Conservation (phyloP, 2,329 filamentous ascomycete genomes). For the Trichoderma asperellum region DNA sequence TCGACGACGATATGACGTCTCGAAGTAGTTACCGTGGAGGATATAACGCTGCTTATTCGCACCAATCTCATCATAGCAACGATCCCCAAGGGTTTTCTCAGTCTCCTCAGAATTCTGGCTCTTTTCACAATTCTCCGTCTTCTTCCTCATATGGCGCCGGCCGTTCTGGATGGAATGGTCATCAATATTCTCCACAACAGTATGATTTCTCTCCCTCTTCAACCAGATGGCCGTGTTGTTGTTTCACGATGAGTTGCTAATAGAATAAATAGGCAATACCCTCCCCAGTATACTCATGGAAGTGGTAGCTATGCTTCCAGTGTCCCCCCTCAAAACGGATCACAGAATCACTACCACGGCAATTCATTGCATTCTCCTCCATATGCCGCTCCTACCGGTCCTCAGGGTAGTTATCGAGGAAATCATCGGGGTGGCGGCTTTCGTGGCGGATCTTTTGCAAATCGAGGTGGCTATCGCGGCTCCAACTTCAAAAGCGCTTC, state of each 20-base stretch:
- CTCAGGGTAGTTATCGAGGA: constrained; percentile 51
- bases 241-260: constrained; percentile 24
- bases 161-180: constrained; percentile 46
- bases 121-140: constrained; percentile 52
- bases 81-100: constrained; percentile 46
- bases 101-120: constrained; percentile 49
- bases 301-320: constrained; percentile 53
- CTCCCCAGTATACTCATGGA: constrained; percentile 61
- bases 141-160: constrained; percentile 49
- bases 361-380: constrained; percentile 54
- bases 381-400: constrained; percentile 61
- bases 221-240: not conserved
- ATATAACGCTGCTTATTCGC: constrained; percentile 46
- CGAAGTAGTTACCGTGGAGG: constrained; percentile 50
- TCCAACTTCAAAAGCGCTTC: constrained; percentile 69
- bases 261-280: constrained; percentile 58
- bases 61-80: constrained; percentile 44
- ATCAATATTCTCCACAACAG: constrained; percentile 48
- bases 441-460: constrained; percentile 61
- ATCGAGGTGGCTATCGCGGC: constrained; percentile 59
- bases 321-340: constrained; percentile 43
- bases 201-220: constrained; percentile 38
- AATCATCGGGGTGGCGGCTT: constrained; percentile 59
- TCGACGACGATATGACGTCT: constrained; percentile 55
- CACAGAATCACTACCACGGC: constrained; percentile 54